phyloP scores from a whole-genome alignment of 495 filamentous ascomycete species.

The Aspergillus mulundensis region DNA sequence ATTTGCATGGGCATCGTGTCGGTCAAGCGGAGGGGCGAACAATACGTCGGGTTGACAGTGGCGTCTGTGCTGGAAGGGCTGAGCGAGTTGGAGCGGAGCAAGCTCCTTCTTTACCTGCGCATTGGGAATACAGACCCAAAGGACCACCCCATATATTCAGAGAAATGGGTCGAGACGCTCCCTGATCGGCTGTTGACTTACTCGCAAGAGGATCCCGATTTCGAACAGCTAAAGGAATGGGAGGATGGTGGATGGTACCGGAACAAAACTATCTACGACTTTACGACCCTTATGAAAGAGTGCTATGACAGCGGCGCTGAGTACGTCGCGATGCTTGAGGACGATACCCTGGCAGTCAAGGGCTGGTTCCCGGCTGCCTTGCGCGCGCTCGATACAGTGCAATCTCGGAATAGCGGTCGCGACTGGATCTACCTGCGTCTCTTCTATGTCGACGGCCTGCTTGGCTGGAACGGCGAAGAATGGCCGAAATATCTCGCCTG shows the following conservation, averaged over 20 bases:
- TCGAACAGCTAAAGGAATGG: constrained; percentile 35
- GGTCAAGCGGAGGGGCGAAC: constrained; percentile 12
- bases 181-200: constrained; percentile 15
- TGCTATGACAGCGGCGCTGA: constrained; percentile 19
- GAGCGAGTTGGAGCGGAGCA: constrained; percentile 29
- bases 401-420: not conserved
- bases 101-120: constrained; percentile 30
- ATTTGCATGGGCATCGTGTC: constrained; percentile 20
- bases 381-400: constrained; percentile 4
- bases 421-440: constrained; percentile 18
- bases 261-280: constrained; percentile 18
- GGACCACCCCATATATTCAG: constrained; percentile 14
- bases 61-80: constrained; percentile 45
- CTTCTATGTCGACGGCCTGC: constrained; percentile 14
- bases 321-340: constrained; percentile 17
- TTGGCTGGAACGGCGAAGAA: constrained; percentile 18
- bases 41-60: constrained; percentile 40
- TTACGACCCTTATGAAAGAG: constrained; percentile 13
- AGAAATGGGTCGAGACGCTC: constrained; percentile 17
- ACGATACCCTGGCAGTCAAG: constrained; percentile 19
- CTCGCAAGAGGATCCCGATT: constrained; percentile 37
- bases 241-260: constrained; percentile 23
- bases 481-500: constrained; percentile 15
- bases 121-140: constrained; percentile 44
- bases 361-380: constrained; percentile 16